Conservation (phyloP, 306 rosid species). For the Phaseolus lunatus region DNA sequence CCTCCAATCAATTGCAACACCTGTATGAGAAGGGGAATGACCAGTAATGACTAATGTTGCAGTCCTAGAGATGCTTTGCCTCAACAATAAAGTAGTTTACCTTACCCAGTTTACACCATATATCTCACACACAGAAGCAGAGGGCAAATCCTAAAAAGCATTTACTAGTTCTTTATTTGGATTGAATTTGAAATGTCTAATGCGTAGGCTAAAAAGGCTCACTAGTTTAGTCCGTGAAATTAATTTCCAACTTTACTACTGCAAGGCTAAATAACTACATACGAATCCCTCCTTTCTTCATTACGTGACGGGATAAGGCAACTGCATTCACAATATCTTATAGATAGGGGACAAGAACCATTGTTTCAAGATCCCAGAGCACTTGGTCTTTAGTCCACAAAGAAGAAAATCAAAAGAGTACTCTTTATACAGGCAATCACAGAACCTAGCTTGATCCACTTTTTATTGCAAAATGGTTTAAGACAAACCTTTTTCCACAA, state of each 20-base stretch:
- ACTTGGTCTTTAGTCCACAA: no score
- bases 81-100: not conserved
- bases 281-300: no score
- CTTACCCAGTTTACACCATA: not conserved
- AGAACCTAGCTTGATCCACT: no score
- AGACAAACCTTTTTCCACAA: no score
- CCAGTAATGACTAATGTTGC: not conserved
- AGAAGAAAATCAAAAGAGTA: no score
- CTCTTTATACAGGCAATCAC: no score
- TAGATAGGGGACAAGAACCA: no score
- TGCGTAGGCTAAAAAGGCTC: not conserved
- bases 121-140: not conserved
- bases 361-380: no score
- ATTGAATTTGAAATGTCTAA: not conserved
- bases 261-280: no score
- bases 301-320: no score
- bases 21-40: not conserved
- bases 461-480: no score
- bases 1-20: not conserved
- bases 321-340: no score
- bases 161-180: not conserved
- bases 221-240: not conserved
- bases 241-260: not conserved
- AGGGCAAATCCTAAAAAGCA: not conserved
- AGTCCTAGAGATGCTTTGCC: constrained; percentile 26